Evolutionary conservation across 306 rosid genomes (phyloP), one percentile per base, ranked within the genome.

Genomic region (Vigna nakashimae): DNA sequence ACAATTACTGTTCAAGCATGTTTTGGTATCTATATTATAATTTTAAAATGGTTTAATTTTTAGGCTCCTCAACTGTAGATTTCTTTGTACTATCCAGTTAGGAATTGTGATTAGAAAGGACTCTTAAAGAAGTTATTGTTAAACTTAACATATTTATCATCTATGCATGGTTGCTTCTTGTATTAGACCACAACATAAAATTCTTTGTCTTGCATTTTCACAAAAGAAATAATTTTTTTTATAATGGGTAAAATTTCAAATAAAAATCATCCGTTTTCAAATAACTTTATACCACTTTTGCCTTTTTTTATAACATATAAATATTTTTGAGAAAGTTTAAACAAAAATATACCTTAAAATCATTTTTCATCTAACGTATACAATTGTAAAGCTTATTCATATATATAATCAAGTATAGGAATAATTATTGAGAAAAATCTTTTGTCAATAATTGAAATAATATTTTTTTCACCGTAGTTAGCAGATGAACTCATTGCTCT

Each of bases 401-500:
- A 28, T 18, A 13, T 59, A 15, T 14, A 30, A 2, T 30, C 6
- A 15, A 30, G 6, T 32, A 16, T 16, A 62, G 16, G 14, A 32
- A 62, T 62, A 62, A 62, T 62, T 32, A 62, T 62, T 32, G 67
- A 62, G 8, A 32, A 16, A 32, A 32, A 62, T 32, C 68, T 32
- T 7, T 34, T 16, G n/a, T 62, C 68, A 62, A 62, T 62, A 3
- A 62, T 62, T 62, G 68, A 62, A 32, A 62, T 62, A 15, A 62
- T 9, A n/a, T 32, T 30, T 6, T 57, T 30, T 13, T 16, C 68
- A 32, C 45, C 14, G 45, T 20, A 69, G 16, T 79, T 51, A 48
- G 46, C 11, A 48, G 48, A 42, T 75, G 55, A 22, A 38, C 57
- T 52, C n/a, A 50, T 65, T 76, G 56, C 13, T 53, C 68, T 65